Evolutionary conservation across 371 early-diverging fungal genomes (phyloP).

Genomic region (Mucor irregularis): DNA sequence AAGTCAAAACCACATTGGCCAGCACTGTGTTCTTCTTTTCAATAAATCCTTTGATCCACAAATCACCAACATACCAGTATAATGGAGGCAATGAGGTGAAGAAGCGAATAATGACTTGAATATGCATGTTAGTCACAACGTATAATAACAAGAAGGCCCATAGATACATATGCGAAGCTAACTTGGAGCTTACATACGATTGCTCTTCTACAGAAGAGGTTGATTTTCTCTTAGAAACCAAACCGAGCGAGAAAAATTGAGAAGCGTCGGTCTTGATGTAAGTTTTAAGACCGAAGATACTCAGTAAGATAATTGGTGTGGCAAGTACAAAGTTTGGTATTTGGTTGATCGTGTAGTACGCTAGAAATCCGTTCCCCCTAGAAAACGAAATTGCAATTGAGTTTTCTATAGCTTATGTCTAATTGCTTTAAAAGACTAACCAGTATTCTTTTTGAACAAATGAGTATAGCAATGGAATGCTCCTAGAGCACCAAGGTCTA

Average conservation of each 20-base stretch:
- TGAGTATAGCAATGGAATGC: conserved; percentile 71
- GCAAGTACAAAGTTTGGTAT: conserved; percentile 92
- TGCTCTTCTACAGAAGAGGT: not conserved
- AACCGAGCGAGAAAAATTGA: conserved; percentile 61
- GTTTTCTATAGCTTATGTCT: not conserved
- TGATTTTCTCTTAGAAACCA: not conserved
- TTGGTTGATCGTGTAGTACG: conserved; percentile 80
- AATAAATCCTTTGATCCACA: conserved; percentile 33
- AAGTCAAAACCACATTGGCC: conserved; percentile 46
- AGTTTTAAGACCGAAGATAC: conserved; percentile 55
- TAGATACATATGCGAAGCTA: conserved; percentile 61
- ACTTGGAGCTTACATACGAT: conserved; percentile 9
- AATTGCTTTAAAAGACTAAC: conserved; percentile 41
- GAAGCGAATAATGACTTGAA: conserved; percentile 89
- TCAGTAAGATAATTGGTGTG: conserved; percentile 73
- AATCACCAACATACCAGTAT: conserved; percentile 80
- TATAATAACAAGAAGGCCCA: conserved; percentile 67
- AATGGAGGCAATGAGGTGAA: conserved; percentile 81
- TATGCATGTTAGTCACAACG: conserved; percentile 77
- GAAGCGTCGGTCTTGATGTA: conserved; percentile 58
- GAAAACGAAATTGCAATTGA: not conserved
- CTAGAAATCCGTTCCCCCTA: conserved; percentile 83
- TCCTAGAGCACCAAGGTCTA: conserved; percentile 74
- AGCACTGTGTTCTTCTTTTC: conserved; percentile 16
- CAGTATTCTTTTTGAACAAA: conserved; percentile 91